Evolutionary conservation across 768 basidiomycete species (phyloP), one percentile per base, ranked within the genome.

Genomic region (Collybiopsis confluens): DNA sequence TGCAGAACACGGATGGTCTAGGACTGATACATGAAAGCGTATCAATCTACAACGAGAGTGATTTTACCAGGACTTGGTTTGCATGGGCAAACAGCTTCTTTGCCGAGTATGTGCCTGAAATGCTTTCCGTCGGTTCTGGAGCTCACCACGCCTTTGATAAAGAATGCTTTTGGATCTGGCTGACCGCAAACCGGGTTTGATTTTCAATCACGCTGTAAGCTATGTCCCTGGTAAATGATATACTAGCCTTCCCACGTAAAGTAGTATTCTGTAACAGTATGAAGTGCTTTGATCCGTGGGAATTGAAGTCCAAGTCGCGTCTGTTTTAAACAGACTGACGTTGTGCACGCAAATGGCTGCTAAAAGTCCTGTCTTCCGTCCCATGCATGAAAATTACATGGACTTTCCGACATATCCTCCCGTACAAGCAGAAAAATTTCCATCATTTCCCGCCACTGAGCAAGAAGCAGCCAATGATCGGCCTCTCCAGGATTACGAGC

Each of bases 71-170:
- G 20, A 74, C 81, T 18, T 90, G 87, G 87, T 90, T 90, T 66
- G 88, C 88, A 20, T 90, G 87, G 88, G 88, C 83, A 13, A 89
- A 88, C 64, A 86, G 86, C 66, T 91, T 86, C 66, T 90, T 90
- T 62, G 82, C 88, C 33, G 88, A 90, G 71, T 59, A 40, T 5
- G 58, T 54, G 10, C 26, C 33, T 7, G 20, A n/a, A n/a, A n/a
- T n/a, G n/a, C 23, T 6, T 54, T 10, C 36, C 18, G 5, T n/a
- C 6, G 20, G 10, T 36, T 33, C 10, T n/a, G 6, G 5, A 33
- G 20, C 33, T 26, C 40, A 45, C 20, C 27, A 36, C 23, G 28
- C 47, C 6, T n/a, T 36, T 52, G 27, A 20, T 40, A 26, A 24
- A 59, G 58, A 30, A 88, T 90, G 86, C 71, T 90, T 18, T 67